A percentile compares a stretch with the other conserved stretches of the same genome.
phyloP scores from a whole-genome alignment of 1,284 basidiomycete genomes.

The Porogramme epimiltina region DNA sequence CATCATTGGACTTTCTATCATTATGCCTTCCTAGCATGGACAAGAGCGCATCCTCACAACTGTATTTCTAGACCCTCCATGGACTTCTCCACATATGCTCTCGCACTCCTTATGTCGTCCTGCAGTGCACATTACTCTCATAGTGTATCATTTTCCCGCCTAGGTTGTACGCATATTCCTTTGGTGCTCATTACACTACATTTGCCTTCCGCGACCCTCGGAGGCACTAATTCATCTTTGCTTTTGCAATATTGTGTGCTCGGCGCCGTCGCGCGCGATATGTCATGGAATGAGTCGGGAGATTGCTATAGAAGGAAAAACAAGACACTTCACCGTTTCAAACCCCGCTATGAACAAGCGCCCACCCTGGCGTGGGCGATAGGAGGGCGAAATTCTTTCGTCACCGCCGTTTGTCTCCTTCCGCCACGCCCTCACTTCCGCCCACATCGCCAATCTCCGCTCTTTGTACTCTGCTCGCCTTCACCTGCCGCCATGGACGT shows the following conservation, averaged over 20 bases:
- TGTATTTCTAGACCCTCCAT: background rate
- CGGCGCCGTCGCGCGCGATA: too few species aligned
- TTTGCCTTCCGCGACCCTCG: too few species aligned
- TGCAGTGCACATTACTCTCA: too few species aligned
- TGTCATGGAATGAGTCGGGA: too few species aligned
- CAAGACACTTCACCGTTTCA: background rate
- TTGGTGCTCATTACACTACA: too few species aligned
- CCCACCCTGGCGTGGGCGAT: background rate
- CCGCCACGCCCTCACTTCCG: conserved; percentile 4
- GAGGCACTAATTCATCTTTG: too few species aligned
- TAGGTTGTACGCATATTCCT: too few species aligned
- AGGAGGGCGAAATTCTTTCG: conserved; percentile 7
- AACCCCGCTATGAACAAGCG: conserved; percentile 4
- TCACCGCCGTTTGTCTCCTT: conserved; percentile 6
- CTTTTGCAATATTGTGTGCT: too few species aligned
- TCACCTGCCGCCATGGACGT: conserved; percentile 58
- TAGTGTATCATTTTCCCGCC: too few species aligned
- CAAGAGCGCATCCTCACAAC: background rate
- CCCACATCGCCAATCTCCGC: background rate
- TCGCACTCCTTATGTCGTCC: too few species aligned
- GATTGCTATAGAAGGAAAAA: background rate
- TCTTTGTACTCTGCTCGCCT: background rate
- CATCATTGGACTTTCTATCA: background rate
- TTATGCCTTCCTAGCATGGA: background rate
- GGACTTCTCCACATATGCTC: too few species aligned